phyloP scores from a whole-genome alignment of 2,329 filamentous ascomycete genomes.

The Cytospora leucostoma region DNA sequence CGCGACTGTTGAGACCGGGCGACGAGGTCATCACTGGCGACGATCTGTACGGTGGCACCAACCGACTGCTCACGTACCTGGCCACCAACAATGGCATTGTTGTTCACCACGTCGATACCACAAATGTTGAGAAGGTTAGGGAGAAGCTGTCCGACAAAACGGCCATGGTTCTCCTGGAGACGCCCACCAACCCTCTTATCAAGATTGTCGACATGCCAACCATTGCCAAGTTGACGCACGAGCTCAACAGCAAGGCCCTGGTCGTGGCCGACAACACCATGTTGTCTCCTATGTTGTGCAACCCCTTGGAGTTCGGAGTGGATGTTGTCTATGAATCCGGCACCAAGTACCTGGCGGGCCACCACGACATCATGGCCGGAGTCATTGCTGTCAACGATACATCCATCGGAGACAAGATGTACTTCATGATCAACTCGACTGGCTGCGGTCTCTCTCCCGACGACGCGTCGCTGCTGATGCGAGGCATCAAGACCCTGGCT shows the following conservation, averaged over 20 bases:
- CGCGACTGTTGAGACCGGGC: slow-evolving; percentile 82
- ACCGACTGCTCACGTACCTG: slow-evolving; percentile 90
- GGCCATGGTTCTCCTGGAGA: slow-evolving; percentile 93
- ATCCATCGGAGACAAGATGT: slow-evolving; percentile 82
- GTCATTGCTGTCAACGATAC: slow-evolving; percentile 89
- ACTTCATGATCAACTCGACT: slow-evolving; percentile 95
- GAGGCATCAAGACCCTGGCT: slow-evolving; percentile 93
- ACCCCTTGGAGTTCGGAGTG: slow-evolving; percentile 90
- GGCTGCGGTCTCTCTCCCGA: slow-evolving; percentile 94
- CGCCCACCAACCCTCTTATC: slow-evolving; percentile 95
- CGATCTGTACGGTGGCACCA: slow-evolving; percentile 93
- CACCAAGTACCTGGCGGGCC: slow-evolving; percentile 95
- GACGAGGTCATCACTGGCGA: slow-evolving; percentile 98
- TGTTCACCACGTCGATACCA: slow-evolving; percentile 96
- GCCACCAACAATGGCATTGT: slow-evolving; percentile 86
- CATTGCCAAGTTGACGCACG: slow-evolving; percentile 76
- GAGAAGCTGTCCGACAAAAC: slow-evolving; percentile 76
- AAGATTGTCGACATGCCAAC: slow-evolving; percentile 91
- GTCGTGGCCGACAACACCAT: slow-evolving; percentile 98
- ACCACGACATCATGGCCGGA: slow-evolving; percentile 98
- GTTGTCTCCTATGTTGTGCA: slow-evolving; percentile 92
- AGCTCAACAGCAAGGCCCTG: slow-evolving; percentile 73
- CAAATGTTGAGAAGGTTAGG: slow-evolving; percentile 69
- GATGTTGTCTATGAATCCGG: slow-evolving; percentile 98
- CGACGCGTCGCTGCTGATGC: slow-evolving; percentile 92